Conservation (phyloP, 2,329 filamentous ascomycete species). For the Xylariaceae sp. region DNA sequence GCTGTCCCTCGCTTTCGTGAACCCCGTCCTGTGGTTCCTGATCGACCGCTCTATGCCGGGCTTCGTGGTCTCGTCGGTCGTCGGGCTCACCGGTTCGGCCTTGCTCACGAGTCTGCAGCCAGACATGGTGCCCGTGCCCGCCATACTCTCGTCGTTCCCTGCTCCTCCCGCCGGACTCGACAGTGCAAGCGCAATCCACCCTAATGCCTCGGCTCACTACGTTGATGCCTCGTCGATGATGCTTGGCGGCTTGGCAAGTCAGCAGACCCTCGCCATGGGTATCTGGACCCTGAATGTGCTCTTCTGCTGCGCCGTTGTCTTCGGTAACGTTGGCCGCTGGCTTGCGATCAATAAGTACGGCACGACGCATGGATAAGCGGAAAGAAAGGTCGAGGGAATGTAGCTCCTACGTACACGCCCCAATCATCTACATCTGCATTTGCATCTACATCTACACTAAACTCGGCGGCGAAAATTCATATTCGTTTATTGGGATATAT, state of each 20-base stretch:
- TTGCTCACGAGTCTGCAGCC: constrained; percentile 71
- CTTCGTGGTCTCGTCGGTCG: constrained; percentile 68
- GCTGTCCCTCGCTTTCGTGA: constrained; percentile 79
- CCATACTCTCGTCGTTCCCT: constrained; percentile 32
- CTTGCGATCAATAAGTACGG: constrained; percentile 53
- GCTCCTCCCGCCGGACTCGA: constrained; percentile 7
- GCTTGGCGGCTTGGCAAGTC: constrained; percentile 52
- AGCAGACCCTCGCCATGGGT: constrained; percentile 62
- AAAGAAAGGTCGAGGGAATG: not conserved
- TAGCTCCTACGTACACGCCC: no score
- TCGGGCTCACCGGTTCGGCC: constrained; percentile 69
- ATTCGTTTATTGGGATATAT: not conserved
- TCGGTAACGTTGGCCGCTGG: constrained; percentile 87
- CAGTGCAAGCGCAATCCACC: not conserved
- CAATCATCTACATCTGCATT: no score
- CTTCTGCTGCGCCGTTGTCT: constrained; percentile 92
- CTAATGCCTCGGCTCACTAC: constrained; percentile 10
- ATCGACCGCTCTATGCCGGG: constrained; percentile 86
- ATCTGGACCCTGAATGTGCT: constrained; percentile 91
- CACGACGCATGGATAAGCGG: constrained; percentile 36
- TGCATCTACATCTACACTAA: no score
- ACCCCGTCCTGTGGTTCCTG: constrained; percentile 92
- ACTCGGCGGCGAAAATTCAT: no score
- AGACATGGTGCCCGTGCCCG: constrained; percentile 66
- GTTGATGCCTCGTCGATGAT: constrained; percentile 21